Base-by-base conservation (phyloP, 768 basidiomycete genomes). In the Phallus indusiatus region DNA sequence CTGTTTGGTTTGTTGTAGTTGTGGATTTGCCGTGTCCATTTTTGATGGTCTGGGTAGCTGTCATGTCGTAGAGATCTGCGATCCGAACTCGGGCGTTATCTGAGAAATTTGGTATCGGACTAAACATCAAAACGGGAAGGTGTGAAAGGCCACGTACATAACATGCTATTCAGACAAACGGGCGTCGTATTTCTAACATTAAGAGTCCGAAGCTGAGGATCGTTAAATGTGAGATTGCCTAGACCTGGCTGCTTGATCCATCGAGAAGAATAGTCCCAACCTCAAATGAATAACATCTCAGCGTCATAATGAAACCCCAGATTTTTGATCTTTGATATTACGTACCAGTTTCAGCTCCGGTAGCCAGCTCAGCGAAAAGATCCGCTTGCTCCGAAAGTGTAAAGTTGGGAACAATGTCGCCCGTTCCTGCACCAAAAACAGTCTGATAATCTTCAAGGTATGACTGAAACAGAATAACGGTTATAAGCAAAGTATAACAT, bases 281-380 rank as follows among this genome's bases (percentile, higher is more conserved):
- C 67, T 68, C 22, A 28, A 33, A 5, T 14, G 28, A 10, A 35
- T n/a, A 33, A 46, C 17, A 28, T 14, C 8, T 11, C 36, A 20
- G 35, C 11, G 55, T 17, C 35, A 70, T 64, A 72, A 33, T 54
- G 11, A 54, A 48, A 21, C n/a, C 8, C 76, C 71, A 35, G 79
- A 80, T 59, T 14, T 42, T n/a, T n/a, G n/a, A n/a, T n/a, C n/a
- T n/a, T n/a, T n/a, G n/a, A n/a, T 21, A 37, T 35, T 55, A 42
- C 63, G 68, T 47, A 66, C 88, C 91, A 11, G 81, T 81, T 73
- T 97, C 94, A 0, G 92, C 94, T 36, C 90, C 93, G 56, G 79
- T 82, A 0, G 94, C 94, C 20, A 97, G 80, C 67, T 96, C 90
- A 6, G 87, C 80, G 65, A 94, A 96, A n/a, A 97, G 67, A 0